These are phyloP conservation scores for Alternaria viburni DNA, from an alignment of 2,329 filamentous ascomycete species.

Conservation along the genomic window DNA sequence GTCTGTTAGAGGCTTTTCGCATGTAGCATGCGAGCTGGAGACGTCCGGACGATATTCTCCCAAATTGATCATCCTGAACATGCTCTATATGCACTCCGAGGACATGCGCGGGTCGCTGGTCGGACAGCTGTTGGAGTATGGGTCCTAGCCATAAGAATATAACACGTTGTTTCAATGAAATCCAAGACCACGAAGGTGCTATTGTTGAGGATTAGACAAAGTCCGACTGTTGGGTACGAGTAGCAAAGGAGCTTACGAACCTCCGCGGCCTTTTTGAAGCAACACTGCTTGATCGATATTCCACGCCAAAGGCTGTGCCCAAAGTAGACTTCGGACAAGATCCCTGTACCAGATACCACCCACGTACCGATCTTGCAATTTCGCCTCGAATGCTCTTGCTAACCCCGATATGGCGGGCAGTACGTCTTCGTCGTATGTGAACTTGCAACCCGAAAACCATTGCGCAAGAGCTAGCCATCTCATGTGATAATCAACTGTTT, in stretches of 20 bases:
- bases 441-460: not conserved
- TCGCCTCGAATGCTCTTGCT: not conserved
- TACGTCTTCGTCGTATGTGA: not conserved
- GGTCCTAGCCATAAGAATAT: fast-evolving
- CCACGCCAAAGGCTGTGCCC: too few relatives aligned
- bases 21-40: not conserved
- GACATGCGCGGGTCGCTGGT: fast-evolving
- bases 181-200: not conserved
- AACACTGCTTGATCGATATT: too few relatives aligned
- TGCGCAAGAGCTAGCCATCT: not conserved
- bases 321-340: not conserved
- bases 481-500: not conserved
- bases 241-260: too few relatives aligned
- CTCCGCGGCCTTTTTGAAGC: too few relatives aligned
- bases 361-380: not conserved
- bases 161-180: not conserved
- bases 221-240: fast-evolving
- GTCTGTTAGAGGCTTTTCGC: not conserved
- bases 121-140: fast-evolving
- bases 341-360: not conserved
- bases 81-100: fast-evolving
- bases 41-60: not conserved
- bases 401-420: not conserved
- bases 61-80: not conserved
- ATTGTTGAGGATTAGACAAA: not conserved